Conservation (phyloP, 1,139 yeast species). For the Kazachstania sp. region DNA sequence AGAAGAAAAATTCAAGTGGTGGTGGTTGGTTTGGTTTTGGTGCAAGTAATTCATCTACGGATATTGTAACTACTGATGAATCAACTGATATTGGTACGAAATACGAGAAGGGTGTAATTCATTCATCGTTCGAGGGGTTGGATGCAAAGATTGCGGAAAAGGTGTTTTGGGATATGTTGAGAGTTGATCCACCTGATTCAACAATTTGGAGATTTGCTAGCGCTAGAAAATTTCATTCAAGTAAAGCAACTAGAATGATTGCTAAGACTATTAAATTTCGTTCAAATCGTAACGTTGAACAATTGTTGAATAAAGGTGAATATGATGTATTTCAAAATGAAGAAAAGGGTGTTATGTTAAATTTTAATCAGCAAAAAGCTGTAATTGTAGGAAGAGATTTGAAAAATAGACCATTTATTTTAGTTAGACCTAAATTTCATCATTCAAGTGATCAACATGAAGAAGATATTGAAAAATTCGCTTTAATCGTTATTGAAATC, state of each 20-base stretch:
- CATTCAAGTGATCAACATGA: conserved; percentile 61
- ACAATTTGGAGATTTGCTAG: conserved; percentile 55
- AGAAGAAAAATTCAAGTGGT: conserved; percentile 10
- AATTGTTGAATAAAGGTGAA: conserved; percentile 56
- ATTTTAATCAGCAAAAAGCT: conserved; percentile 48
- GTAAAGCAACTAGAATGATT: conserved; percentile 56
- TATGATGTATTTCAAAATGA: conserved; percentile 29
- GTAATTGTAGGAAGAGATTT: conserved; percentile 58
- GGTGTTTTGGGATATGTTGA: conserved; percentile 41
- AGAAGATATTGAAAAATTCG: conserved; percentile 57
- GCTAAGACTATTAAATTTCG: conserved; percentile 67
- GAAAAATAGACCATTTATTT: conserved; percentile 58
- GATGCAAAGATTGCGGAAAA: conserved; percentile 39
- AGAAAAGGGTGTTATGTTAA: conserved; percentile 31
- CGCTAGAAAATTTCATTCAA: conserved; percentile 68
- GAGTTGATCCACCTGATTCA: conserved; percentile 67
- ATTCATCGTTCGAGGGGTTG: conserved; percentile 34
- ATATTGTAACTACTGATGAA: neutral
- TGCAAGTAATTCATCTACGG: neutral
- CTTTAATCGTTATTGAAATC: conserved; percentile 60
- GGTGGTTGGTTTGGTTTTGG: conserved; percentile 1
- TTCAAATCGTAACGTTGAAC: conserved; percentile 49
- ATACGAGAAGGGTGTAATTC: conserved; percentile 22
- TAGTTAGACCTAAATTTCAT: conserved; percentile 63
- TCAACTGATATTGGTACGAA: neutral